Evolutionary conservation across 2,329 filamentous ascomycete species (phyloP), one percentile per base, ranked within the genome.

Genomic region (Xylariaceae sp.): DNA sequence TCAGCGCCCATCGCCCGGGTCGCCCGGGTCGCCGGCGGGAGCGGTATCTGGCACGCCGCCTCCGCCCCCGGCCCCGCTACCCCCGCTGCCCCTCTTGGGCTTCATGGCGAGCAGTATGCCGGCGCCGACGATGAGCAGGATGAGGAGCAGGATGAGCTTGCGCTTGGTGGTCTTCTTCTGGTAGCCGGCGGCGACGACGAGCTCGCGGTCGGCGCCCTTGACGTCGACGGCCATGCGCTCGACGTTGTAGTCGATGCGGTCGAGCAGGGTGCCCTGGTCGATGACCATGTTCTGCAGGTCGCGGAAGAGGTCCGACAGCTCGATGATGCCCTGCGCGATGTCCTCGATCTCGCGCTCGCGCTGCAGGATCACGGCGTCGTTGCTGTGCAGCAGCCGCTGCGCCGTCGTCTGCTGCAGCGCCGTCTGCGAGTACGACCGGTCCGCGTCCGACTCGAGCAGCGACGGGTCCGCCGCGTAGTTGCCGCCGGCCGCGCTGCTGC

Each of bases 191-290:
- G 92, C 83, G 36, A 93, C 79, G 42, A 79, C 87, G 35, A 98
- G 72, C 63, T 98, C 92, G 58, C 90, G 92, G 42, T 94, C 86
- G 3, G 92, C 92, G 14, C 74, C 84, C 56, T 94, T 94, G 38
- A 98, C 87, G 52, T 96, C 88, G 14, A 79, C 80, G n/a, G 80
- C 77, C 84, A 96, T 95, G 40, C 82, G 75, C 63, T 98, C 92
- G 33, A 98, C 88, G 51, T 98, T 98, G 64, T 95, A 98, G 60
- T 98, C 94, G 50, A 94, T 93, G 52, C 92, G 81, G 59, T 94
- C 89, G 15, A 94, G 71, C 74, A 93, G 84, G 11, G 86, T 92
- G 33, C 87, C 87, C 58, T 92, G 84, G 54, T 92, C 84, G 45
- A 94, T 89, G 48, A 93, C 87, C 89, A 98, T 96, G 30, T 72